Percentiles rank a stretch among this genome's conserved stretches.
Conservation (phyloP, 1,139 yeast species). For the Magnusiomyces paraingens region DNA sequence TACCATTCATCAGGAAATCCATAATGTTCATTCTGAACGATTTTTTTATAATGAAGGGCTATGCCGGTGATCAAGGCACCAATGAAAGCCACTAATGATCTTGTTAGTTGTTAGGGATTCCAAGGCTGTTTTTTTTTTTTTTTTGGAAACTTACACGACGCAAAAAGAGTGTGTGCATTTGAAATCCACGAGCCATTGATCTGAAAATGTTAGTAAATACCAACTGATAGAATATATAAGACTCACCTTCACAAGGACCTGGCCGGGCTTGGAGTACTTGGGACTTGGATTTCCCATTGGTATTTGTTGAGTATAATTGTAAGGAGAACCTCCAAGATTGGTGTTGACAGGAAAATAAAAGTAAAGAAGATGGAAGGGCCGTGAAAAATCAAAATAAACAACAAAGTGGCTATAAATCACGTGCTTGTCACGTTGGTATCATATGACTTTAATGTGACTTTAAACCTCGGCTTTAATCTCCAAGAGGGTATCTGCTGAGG, state of each 20-base stretch:
- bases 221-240: background rate
- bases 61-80: conserved; percentile 71
- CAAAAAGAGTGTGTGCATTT: conserved; percentile 63
- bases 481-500: no score
- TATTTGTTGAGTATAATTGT: no score
- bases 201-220: conserved; percentile 15
- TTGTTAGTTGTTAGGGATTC: background rate
- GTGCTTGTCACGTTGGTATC: no score
- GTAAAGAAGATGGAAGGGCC: no score
- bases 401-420: no score
- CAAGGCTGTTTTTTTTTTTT: background rate
- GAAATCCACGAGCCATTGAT: conserved; percentile 63
- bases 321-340: no score
- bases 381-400: no score
- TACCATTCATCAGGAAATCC: conserved; percentile 96
- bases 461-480: no score
- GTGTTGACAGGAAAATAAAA: no score
- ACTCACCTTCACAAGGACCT: conserved; percentile 12
- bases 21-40: conserved; percentile 75
- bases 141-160: conserved; percentile 35
- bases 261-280: conserved; percentile 15
- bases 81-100: conserved; percentile 49
- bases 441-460: no score
- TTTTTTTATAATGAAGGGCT: conserved; percentile 71
- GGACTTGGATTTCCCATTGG: background rate